Evolutionary conservation across 2,329 filamentous ascomycete genomes (phyloP).

Genomic region (Lecanicillium sp.): DNA sequence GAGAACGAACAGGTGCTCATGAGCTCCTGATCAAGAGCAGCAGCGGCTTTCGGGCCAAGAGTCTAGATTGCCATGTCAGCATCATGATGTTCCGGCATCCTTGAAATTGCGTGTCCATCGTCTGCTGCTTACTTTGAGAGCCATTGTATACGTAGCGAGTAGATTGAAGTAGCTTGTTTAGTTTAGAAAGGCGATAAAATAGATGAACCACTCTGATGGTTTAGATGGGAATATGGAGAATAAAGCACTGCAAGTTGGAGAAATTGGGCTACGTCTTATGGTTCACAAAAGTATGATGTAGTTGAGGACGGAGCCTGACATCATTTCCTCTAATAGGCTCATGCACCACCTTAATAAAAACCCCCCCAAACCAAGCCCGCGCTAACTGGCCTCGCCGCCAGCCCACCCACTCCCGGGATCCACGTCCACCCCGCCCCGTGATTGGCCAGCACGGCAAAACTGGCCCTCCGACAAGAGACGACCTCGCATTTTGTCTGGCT

Average conservation of each 20-base stretch:
- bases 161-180: too few species aligned
- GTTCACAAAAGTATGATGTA: conserved; percentile 1
- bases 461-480: conserved; percentile 20
- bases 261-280: too few species aligned
- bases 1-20: conserved; percentile 87
- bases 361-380: too few species aligned
- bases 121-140: conserved; percentile 22
- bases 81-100: too few species aligned
- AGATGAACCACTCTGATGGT: too few species aligned
- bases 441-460: conserved; percentile 29
- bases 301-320: conserved; percentile 10
- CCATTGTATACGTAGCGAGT: too few species aligned
- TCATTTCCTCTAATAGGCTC: conserved; percentile 11
- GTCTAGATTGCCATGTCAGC: too few species aligned
- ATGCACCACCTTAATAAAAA: background rate
- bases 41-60: conserved; percentile 77
- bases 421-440: conserved; percentile 1
- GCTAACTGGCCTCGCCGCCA: too few species aligned
- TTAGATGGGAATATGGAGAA: too few species aligned
- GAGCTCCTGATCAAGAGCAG: conserved; percentile 83
- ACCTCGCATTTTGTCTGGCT: conserved; percentile 9
- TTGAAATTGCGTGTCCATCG: too few species aligned
- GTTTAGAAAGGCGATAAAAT: too few species aligned
- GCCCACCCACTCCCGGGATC: too few species aligned
- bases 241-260: conserved; percentile 8